phyloP scores from a whole-genome alignment of 176 grass and related monocot genomes.

The Panicum miliaceum region DNA sequence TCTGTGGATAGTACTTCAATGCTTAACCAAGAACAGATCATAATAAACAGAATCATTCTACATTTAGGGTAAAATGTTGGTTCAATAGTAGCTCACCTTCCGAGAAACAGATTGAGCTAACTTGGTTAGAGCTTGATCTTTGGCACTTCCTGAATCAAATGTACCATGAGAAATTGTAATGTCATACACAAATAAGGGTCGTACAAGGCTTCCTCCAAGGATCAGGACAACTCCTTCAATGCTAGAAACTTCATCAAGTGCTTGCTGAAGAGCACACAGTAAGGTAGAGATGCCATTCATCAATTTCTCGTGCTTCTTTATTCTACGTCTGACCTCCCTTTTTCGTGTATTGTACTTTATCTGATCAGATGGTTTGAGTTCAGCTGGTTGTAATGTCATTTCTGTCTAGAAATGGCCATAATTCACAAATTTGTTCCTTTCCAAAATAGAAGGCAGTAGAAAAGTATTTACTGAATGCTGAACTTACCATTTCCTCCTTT shows the following conservation, averaged over 20 bases:
- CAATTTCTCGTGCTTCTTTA: slow-evolving; percentile 89
- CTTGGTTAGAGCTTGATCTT: slow-evolving; percentile 57
- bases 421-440: slow-evolving; percentile 9
- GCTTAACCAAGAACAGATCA: slow-evolving; percentile 4
- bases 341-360: slow-evolving; percentile 74
- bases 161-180: slow-evolving; percentile 70
- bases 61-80: not conserved
- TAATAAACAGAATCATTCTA: slow-evolving; percentile 27
- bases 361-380: slow-evolving; percentile 68
- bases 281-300: slow-evolving; percentile 72
- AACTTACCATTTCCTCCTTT: slow-evolving; percentile 76
- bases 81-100: slow-evolving; percentile 63
- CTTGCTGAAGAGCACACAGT: slow-evolving; percentile 71
- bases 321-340: slow-evolving; percentile 71
- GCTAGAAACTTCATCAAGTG: slow-evolving; percentile 73
- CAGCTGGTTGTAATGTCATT: slow-evolving; percentile 34
- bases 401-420: slow-evolving; percentile 54
- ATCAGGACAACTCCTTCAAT: slow-evolving; percentile 74
- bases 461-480: slow-evolving; percentile 33
- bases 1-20: not conserved
- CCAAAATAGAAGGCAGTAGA: not conserved
- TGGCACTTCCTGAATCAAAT: slow-evolving; percentile 61
- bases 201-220: slow-evolving; percentile 75
- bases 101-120: slow-evolving; percentile 80
- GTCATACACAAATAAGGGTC: slow-evolving; percentile 73